Conservation (phyloP, 345 rosid genomes). For the Geranium brycei region DNA sequence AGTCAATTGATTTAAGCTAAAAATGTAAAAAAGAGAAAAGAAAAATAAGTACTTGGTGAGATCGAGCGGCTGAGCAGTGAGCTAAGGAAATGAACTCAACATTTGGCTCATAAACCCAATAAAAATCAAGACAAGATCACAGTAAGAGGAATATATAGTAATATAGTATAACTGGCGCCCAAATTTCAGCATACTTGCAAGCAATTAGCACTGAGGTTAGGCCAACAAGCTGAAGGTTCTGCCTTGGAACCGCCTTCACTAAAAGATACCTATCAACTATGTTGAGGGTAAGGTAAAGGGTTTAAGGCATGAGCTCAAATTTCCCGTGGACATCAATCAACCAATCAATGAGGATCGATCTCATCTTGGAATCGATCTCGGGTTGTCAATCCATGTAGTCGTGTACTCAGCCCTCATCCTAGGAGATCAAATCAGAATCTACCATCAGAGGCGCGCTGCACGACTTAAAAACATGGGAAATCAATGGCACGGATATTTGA, state of each 20-base stretch:
- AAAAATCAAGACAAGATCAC: no score
- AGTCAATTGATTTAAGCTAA: not conserved
- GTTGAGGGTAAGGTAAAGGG: constrained; percentile 66
- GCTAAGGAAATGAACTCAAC: no score
- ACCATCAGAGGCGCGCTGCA: not conserved
- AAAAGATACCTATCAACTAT: constrained; percentile 71
- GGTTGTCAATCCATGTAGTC: constrained; percentile 64
- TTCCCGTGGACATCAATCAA: constrained; percentile 71
- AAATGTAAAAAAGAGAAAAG: not conserved
- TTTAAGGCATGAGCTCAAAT: constrained; percentile 73
- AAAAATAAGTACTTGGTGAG: constrained; percentile 44
- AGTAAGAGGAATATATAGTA: no score
- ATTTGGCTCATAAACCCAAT: no score
- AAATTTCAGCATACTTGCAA: constrained; percentile 88
- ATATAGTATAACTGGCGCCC: no score
- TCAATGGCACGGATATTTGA: not conserved
- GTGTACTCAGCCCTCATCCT: constrained; percentile 42
- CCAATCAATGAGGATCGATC: constrained; percentile 81
- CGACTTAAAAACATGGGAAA: not conserved
- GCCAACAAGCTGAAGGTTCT: constrained; percentile 73
- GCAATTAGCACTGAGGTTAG: constrained; percentile 82
- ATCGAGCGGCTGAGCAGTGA: constrained; percentile 48
- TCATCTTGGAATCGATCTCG: constrained; percentile 69
- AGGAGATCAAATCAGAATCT: constrained; percentile 1
- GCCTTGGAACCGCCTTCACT: constrained; percentile 40